Evolutionary conservation across 805 yeast species (phyloP).

Genomic region (Cyberlindnera meyerae): DNA sequence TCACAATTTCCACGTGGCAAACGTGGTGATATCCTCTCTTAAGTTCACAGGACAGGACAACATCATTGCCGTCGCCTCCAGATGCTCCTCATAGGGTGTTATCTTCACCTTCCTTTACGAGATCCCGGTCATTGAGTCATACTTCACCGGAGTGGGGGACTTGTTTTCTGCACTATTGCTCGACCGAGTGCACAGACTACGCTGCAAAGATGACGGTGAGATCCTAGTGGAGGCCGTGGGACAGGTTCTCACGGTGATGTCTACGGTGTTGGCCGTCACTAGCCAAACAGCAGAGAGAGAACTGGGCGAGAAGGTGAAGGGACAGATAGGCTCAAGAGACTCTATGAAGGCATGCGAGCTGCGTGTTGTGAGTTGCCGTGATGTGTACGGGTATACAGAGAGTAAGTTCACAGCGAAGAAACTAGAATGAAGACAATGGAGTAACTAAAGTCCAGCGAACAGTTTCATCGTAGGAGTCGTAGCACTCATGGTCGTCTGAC

Average conservation of each 20-base stretch:
- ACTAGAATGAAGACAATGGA: too few species aligned
- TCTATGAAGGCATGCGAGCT: constrained; percentile 72
- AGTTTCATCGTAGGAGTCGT: too few species aligned
- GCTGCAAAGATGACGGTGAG: neutral
- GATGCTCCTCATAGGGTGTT: constrained; percentile 5
- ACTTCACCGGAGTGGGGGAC: constrained; percentile 96
- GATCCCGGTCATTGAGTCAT: constrained; percentile 63
- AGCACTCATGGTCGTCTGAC: too few species aligned
- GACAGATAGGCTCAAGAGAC: constrained; percentile 52
- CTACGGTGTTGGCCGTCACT: constrained; percentile 45
- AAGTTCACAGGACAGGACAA: constrained; percentile 21
- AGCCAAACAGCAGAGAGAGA: constrained; percentile 33
- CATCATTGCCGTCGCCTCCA: constrained; percentile 20
- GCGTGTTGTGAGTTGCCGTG: constrained; percentile 56
- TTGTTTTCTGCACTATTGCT: constrained; percentile 74
- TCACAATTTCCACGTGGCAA: constrained; percentile 40
- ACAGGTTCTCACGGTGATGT: constrained; percentile 55
- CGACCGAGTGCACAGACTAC: constrained; percentile 47
- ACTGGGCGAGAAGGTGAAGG: constrained; percentile 36
- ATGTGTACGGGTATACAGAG: constrained; percentile 23
- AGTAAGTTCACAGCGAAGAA: constrained; percentile 9
- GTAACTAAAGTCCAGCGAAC: too few species aligned
- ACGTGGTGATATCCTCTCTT: constrained; percentile 67
- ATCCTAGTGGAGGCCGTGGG: constrained; percentile 36
- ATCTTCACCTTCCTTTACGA: constrained; percentile 30